A percentile compares a stretch with the other conserved stretches of the same genome.
Conservation (phyloP, 2,329 filamentous ascomycete species). For the Trichoderma sp. region DNA sequence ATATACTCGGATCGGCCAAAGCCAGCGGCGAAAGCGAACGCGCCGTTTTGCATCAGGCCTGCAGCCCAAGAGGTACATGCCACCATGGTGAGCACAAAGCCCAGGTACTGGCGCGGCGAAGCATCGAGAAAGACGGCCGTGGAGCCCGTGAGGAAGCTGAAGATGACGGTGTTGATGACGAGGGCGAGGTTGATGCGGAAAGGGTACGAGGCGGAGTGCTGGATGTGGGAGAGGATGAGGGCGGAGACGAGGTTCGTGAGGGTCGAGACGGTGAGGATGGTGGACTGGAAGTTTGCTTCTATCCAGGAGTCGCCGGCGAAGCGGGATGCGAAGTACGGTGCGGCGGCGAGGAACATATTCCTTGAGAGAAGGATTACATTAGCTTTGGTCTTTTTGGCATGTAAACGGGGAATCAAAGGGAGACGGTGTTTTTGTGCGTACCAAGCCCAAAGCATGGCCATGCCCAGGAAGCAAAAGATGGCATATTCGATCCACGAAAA, state of each 20-base stretch:
- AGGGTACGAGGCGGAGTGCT: conserved; percentile 82
- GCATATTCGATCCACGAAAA: conserved; percentile 88
- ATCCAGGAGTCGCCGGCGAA: conserved; percentile 73
- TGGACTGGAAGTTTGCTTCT: conserved; percentile 80
- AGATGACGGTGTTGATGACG: conserved; percentile 73
- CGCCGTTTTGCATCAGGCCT: conserved; percentile 87
- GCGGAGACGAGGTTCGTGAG: conserved; percentile 77
- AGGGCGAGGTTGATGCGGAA: conserved; percentile 80
- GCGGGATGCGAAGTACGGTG: conserved; percentile 86
- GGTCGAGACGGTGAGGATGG: conserved; percentile 84
- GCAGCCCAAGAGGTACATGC: conserved; percentile 76
- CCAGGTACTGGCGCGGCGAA: conserved; percentile 69
- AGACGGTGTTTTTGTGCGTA: conserved; percentile 45
- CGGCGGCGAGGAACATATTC: conserved; percentile 98
- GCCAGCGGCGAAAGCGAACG: conserved; percentile 86
- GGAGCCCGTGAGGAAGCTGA: conserved; percentile 76
- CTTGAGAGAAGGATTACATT: conserved; percentile 36
- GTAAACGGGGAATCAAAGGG: too few species aligned
- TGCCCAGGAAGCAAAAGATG: conserved; percentile 81
- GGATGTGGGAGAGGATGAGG: conserved; percentile 75
- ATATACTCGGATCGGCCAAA: conserved; percentile 89
- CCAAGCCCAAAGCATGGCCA: conserved; percentile 98
- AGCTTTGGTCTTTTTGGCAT: background rate
- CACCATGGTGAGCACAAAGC: conserved; percentile 80
- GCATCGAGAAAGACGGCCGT: conserved; percentile 67